Evolutionary conservation across 345 rosid species (phyloP).

Genomic region (Euphorbia peplus): DNA sequence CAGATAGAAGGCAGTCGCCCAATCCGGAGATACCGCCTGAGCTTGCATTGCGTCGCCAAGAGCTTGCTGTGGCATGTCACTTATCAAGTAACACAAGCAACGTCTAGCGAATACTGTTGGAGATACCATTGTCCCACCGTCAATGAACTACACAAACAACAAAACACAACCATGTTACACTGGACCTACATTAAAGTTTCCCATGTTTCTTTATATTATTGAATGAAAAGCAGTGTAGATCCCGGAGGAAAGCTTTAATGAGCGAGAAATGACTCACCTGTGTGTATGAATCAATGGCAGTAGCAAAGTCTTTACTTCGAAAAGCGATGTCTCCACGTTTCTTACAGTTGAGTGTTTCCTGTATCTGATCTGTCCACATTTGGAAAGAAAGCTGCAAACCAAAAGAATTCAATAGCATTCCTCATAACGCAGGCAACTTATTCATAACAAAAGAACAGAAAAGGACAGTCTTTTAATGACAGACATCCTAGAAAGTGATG

Average conservation of each 20-base stretch:
- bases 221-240: background rate
- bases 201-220: background rate
- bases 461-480: background rate
- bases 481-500: background rate
- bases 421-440: background rate
- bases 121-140: conserved; percentile 73
- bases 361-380: conserved; percentile 96
- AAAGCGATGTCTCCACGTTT: conserved; percentile 46
- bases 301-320: conserved; percentile 35
- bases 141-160: conserved; percentile 48
- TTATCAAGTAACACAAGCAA: conserved; percentile 76
- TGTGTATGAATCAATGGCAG: conserved; percentile 53
- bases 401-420: background rate
- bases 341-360: conserved; percentile 85
- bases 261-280: conserved; percentile 40
- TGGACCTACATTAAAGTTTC: background rate
- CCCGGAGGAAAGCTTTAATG: background rate
- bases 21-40: conserved; percentile 73
- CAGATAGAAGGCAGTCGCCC: conserved; percentile 76
- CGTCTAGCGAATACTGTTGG: conserved; percentile 81
- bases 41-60: conserved; percentile 92
- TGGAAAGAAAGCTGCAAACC: conserved; percentile 59
- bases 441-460: background rate
- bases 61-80: conserved; percentile 70
- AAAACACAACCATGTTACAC: background rate